Evolutionary conservation across 768 basidiomycete genomes (phyloP).

Genomic region (Bullera alba): DNA sequence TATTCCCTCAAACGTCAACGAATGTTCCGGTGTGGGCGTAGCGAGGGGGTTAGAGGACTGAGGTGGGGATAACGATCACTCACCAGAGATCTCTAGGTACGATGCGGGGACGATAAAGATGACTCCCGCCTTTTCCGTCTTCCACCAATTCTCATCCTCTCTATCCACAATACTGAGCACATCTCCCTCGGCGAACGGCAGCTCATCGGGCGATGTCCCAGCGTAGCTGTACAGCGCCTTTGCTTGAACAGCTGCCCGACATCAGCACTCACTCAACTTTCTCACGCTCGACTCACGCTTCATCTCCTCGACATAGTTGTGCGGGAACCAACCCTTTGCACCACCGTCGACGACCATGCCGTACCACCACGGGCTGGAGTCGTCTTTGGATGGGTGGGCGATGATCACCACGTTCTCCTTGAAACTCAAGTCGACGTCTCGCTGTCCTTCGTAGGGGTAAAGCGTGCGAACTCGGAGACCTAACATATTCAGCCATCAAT

Average conservation of each 20-base stretch:
- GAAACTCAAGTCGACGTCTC: constrained; percentile 81
- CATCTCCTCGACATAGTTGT: constrained; percentile 72
- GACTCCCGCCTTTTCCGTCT: constrained; percentile 75
- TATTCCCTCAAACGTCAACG: constrained; percentile 53
- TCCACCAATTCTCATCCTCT: constrained; percentile 90
- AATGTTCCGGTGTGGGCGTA: constrained; percentile 45
- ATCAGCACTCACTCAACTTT: constrained; percentile 6
- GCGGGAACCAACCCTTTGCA: constrained; percentile 80
- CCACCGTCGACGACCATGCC: constrained; percentile 62
- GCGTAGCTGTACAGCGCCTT: constrained; percentile 74
- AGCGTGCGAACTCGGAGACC: constrained; percentile 71
- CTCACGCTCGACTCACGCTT: constrained; percentile 53
- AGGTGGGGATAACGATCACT: constrained; percentile 54
- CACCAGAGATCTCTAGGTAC: constrained; percentile 86
- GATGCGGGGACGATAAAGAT: constrained; percentile 87
- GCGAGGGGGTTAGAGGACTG: constrained; percentile 8
- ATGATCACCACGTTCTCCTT: constrained; percentile 66
- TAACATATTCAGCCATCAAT: constrained; percentile 39
- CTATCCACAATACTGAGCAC: constrained; percentile 69
- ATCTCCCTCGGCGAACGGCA: constrained; percentile 79
- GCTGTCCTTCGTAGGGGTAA: constrained; percentile 77
- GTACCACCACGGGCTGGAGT: constrained; percentile 88
- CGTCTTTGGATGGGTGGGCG: constrained; percentile 75
- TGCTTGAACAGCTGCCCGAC: constrained; percentile 54
- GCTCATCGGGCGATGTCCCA: constrained; percentile 65